Evolutionary conservation across 2,329 filamentous ascomycete species (phyloP).

Genomic region (Calonectria fujianensis): DNA sequence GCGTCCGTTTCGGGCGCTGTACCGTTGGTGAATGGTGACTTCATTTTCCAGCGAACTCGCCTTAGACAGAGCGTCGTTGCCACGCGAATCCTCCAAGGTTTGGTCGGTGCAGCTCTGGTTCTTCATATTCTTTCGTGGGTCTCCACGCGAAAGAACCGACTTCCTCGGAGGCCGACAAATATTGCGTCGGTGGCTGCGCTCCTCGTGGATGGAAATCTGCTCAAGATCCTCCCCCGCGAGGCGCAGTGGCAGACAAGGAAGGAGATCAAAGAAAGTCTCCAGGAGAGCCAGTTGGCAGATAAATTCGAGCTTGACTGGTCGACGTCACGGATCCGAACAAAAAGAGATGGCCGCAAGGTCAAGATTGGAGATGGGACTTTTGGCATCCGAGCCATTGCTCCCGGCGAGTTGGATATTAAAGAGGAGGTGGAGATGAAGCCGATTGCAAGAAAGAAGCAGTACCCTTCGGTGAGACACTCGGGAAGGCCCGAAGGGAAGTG

Average conservation of each 20-base stretch:
- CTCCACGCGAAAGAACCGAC: slow-evolving; percentile 50
- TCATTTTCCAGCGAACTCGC: slow-evolving; percentile 44
- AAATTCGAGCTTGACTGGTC: slow-evolving; percentile 50
- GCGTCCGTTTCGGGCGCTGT: slow-evolving; percentile 51
- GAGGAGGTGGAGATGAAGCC: slow-evolving; percentile 54
- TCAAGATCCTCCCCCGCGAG: slow-evolving; percentile 50
- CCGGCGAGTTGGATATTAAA: slow-evolving; percentile 38
- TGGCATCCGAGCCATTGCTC: slow-evolving; percentile 47
- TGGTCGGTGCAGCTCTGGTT: slow-evolving; percentile 56
- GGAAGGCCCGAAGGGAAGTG: slow-evolving; percentile 3
- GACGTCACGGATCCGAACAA: slow-evolving; percentile 29
- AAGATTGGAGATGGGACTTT: slow-evolving; percentile 47
- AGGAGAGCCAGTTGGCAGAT: slow-evolving; percentile 38
- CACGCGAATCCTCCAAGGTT: slow-evolving; percentile 59
- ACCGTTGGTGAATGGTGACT: slow-evolving; percentile 47
- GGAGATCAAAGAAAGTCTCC: slow-evolving; percentile 47
- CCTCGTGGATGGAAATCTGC: slow-evolving; percentile 62
- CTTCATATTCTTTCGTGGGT: slow-evolving; percentile 56
- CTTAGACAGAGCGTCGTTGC: slow-evolving; percentile 57
- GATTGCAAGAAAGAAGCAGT: slow-evolving; percentile 36
- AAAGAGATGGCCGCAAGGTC: slow-evolving; percentile 43
- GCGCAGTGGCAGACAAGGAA: slow-evolving; percentile 52
- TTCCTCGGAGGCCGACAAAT: slow-evolving; percentile 58
- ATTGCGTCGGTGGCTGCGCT: slow-evolving; percentile 62
- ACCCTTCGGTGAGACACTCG: slow-evolving; percentile 21